Evolutionary conservation across 176 grass and related monocot genomes (phyloP), one percentile per base, ranked within the genome.

Genomic region (Aegilops tauschii): DNA sequence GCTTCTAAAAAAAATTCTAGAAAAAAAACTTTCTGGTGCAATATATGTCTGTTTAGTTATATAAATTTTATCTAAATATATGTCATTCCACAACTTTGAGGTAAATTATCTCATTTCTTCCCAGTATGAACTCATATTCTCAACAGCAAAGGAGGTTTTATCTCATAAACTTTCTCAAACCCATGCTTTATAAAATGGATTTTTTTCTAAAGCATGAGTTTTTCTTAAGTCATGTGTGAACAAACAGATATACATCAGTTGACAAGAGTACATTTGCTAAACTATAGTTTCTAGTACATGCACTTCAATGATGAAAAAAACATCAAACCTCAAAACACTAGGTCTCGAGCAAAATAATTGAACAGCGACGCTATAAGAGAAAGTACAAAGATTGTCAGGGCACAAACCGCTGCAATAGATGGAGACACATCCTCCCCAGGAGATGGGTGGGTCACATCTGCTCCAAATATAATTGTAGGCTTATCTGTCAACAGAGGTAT

Each of bases 401-500:
- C 5, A 58, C 18, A 0, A 65, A 98, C 90, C 35, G 93, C 96
- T 39, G 92, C 91, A 71, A 95, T 92, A 58, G 94, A 97, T 4
- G 94, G 85, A 23, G 87, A 87, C 27, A 90, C 79, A 86, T 90
- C 92, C 40, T 94, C 94, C 62, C 92, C 92, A 68, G 90, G 76
- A 82, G 94, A 20, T 79, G 92, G 92, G 31, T 97, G 94, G 6
- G 94, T 97, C 58, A 97, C 94, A 88, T 97, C 92, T 73, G 92
- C 92, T 64, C 94, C 94, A 80, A 94, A 97, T 62, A 94, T 86
- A 10, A 97, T 94, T 10, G 90, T 94, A 9, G 92, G 94, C 9
- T 39, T 44, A 76, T 97, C 94, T 50, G 90, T 94, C 32, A 97
- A 5, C 61, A 88, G 78, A 37, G 81, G 92, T 65, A 92, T 93